Base-by-base conservation (phyloP, 2,329 filamentous ascomycete genomes). In the Westerdykella ornata region DNA sequence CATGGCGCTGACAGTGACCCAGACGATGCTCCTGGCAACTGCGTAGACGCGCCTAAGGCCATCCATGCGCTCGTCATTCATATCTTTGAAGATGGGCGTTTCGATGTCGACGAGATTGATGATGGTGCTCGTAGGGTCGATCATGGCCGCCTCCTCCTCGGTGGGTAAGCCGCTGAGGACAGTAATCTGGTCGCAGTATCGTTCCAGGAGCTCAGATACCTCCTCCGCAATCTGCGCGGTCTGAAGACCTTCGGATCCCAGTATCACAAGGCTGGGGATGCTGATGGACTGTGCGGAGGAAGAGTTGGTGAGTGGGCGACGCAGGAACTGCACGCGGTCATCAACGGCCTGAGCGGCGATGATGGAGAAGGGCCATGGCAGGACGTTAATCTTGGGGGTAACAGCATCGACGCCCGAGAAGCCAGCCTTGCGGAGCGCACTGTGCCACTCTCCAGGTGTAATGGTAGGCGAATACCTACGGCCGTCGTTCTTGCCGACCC, bases 401-500 rank as follows among this genome's bases (percentile, higher is more conserved):
- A 22, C 19, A 12, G 43, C 39, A 14, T 51, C 48, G 4, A 51
- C 35, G 6, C 48, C 48, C 11, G 20, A 15, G 26, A 46, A 51
- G 11, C 43, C 42, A 11, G 35, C 8, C 34, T 38, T 47, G 3
- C 37, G 31, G 8, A 41, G 29, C 15, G 37, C 18, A 3, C 15
- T 42, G 39, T 58, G 47, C 61, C 59, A 66, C 34, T 51, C 16
- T 12, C 37, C 22, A 4, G 31, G 5, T 4, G 32, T 42, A 3
- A 47, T 11, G 17, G 34, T 16, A 13, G 49, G 47, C 1, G 18
- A 26, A 26, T 18, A 34, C 33, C 11, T 17, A 29, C 47, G 18
- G 54, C 38, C 30, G 42, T 54, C 2, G 17, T 52, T 38, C 2
- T 35, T 36, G 14, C 47, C 44, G 5, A 56, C 35, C 66, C 65